phyloP scores from a whole-genome alignment of 164 flowering plant genomes.

The Chimonanthus praecox region DNA sequence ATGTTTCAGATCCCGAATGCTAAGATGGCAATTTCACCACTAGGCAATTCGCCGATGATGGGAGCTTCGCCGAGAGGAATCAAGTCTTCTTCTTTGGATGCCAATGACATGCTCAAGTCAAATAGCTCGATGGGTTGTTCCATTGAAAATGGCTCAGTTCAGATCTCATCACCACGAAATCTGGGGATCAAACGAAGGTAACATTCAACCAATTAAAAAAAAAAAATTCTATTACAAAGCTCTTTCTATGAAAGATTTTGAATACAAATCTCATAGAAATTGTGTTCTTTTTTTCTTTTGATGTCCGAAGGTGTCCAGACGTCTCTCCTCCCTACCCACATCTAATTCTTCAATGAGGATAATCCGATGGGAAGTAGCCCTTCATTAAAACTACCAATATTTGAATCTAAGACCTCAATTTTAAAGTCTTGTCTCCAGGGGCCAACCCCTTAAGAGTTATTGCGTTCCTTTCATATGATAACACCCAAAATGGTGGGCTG shows the following conservation, averaged over 20 bases:
- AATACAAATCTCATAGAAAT: conserved; percentile 3
- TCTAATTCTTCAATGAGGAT: too few relatives aligned
- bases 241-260: neutral
- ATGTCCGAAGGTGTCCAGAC: too few relatives aligned
- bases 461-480: neutral
- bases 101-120: conserved; percentile 26
- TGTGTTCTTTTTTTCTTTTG: neutral
- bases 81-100: conserved; percentile 17
- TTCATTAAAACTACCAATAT: too few relatives aligned
- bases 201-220: neutral
- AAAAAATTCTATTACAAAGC: neutral
- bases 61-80: conserved; percentile 23
- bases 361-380: too few relatives aligned
- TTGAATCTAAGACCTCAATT: too few relatives aligned
- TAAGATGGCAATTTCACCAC: conserved; percentile 22
- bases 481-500: conserved; percentile 1
- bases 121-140: conserved; percentile 26
- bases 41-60: conserved; percentile 18
- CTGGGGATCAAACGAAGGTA: conserved; percentile 74
- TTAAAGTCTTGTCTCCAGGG: too few relatives aligned
- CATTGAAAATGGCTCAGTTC: conserved; percentile 35
- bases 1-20: conserved; percentile 59
- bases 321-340: too few relatives aligned
- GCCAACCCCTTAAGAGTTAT: neutral
- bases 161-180: conserved; percentile 81